Conservation (phyloP, 225 moss, liverwort and hornwort species). For the Physcomitrium patens region DNA sequence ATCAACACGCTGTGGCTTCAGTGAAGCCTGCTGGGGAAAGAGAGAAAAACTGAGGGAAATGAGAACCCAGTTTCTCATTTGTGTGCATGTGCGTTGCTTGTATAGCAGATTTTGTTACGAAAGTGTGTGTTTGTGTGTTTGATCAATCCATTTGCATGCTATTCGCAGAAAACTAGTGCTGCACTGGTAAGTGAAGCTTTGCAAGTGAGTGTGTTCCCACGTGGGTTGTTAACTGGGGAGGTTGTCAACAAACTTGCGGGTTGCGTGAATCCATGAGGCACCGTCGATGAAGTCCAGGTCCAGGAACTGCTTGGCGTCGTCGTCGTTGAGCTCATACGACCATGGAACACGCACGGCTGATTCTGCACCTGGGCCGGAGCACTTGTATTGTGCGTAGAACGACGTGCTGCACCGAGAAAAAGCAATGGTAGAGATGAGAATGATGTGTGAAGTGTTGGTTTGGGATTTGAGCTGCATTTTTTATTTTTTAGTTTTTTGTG, state of each 20-base stretch:
- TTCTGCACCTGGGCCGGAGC: constrained; percentile 64
- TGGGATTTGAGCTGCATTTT: background rate
- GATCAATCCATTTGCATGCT: constrained; percentile 17
- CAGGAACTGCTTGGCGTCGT: constrained; percentile 52
- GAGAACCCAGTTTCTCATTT: no score
- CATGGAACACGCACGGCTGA: constrained; percentile 50
- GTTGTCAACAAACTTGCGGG: constrained; percentile 32
- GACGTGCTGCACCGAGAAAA: constrained; percentile 54
- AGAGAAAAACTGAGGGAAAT: no score
- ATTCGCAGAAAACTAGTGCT: background rate
- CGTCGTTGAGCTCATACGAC: constrained; percentile 62
- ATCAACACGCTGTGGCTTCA: no score
- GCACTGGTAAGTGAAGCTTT: background rate
- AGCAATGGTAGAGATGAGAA: background rate
- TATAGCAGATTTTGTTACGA: background rate
- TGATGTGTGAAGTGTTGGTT: background rate
- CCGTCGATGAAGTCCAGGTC: constrained; percentile 60
- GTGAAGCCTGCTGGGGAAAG: no score
- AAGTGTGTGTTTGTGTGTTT: background rate
- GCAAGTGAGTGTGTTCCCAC: background rate
- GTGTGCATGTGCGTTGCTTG: no score
- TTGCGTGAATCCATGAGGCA: constrained; percentile 52
- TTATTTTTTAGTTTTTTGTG: no score
- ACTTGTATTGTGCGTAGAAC: constrained; percentile 67
- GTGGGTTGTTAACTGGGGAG: background rate